Evolutionary conservation across 768 basidiomycete species (phyloP), one percentile per base, ranked within the genome.

Genomic region (Hemileccinum rubropunctum): DNA sequence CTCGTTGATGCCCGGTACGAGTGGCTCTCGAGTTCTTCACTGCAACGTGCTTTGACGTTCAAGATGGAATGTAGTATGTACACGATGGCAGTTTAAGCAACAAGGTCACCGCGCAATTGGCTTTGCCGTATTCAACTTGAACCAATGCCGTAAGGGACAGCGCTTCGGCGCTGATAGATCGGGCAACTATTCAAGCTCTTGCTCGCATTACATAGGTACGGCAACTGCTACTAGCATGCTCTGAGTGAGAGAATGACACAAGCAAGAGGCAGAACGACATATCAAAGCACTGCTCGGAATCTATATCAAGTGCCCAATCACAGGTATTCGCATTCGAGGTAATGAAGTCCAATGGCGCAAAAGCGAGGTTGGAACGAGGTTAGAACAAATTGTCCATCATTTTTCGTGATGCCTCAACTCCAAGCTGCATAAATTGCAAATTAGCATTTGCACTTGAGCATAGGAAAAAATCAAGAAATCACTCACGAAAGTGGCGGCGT

Each of bases 401-500:
- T 66, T 91, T 91, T 71, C 92, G 79, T 51, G 91, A 90, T 23
- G 86, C 81, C 66, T 98, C 95, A 7, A 98, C 95, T 32, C 95
- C 95, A 47, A 97, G 81, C 91, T 93, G 60, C 20, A 61, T 21
- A 34, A 1, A 20, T 42, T 27, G 13, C 6, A 33, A 3, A 18
- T 61, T 0, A 56, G 45, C 34, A 34, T 26, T 17, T 47, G n/a
- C 18, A 4, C 37, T 43, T 7, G 9, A 38, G 18, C 23, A 18
- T 27, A 6, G 18, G 6, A 48, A 48, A 9, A 18, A 15, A 17
- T 20, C 9, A 11, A 15, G 40, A 58, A 37, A 47, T 26, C 20
- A 80, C 88, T 73, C 61, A 93, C 88, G 72, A 93, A 92, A 45
- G 88, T 87, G 37, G 95, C 94, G 53, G 95, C 95, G 68, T 98